phyloP scores from a whole-genome alignment of 306 rosid genomes.

The Medicago ruthenica region DNA sequence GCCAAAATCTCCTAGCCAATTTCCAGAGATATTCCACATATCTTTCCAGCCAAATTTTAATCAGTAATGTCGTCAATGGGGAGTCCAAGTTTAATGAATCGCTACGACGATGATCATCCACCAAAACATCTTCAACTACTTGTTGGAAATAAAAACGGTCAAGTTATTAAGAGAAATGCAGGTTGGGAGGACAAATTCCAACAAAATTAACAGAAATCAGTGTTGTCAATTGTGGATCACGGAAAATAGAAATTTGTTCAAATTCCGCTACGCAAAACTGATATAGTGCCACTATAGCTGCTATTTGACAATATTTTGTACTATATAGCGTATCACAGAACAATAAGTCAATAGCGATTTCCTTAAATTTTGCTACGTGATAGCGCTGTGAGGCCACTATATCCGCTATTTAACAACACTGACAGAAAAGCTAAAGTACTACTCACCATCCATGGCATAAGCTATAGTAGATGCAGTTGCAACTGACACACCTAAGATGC shows the following conservation, averaged over 20 bases:
- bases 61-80: no score
- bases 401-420: background rate
- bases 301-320: background rate
- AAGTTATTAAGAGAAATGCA: slow-evolving; percentile 25
- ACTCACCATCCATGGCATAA: slow-evolving; percentile 79
- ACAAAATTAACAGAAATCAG: background rate
- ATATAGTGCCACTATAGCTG: background rate
- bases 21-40: slow-evolving; percentile 47
- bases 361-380: background rate
- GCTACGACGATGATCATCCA: slow-evolving; percentile 40
- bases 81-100: slow-evolving; percentile 8
- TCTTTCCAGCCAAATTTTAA: no score
- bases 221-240: background rate
- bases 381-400: background rate
- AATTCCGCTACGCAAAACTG: background rate
- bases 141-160: slow-evolving; percentile 32
- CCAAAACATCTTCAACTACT: slow-evolving; percentile 58
- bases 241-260: background rate
- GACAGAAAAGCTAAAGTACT: slow-evolving; percentile 35
- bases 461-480: slow-evolving; percentile 54
- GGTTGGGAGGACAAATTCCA: background rate
- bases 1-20: slow-evolving; percentile 63
- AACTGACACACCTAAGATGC: slow-evolving; percentile 58
- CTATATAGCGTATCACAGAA: background rate
- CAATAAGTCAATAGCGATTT: background rate